Evolutionary conservation across 306 rosid species (phyloP).

Genomic region (Fragaria nilgerrensis): DNA sequence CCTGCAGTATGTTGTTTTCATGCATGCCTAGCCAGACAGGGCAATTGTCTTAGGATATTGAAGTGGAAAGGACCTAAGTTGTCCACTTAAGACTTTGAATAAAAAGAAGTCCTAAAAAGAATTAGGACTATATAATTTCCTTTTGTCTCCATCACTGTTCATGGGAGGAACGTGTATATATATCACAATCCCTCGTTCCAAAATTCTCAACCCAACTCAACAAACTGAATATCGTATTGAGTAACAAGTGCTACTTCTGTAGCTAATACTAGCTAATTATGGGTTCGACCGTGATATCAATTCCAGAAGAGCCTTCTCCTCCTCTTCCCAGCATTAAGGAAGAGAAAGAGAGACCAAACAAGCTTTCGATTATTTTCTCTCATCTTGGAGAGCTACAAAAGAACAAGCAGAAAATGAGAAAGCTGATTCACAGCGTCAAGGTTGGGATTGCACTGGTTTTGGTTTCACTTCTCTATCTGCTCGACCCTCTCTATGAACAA

Average conservation of each 20-base stretch:
- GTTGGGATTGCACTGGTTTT: constrained; percentile 71
- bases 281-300: constrained; percentile 52
- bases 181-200: constrained; percentile 19
- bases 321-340: neutral
- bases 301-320: constrained; percentile 26
- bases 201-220: constrained; percentile 13
- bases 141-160: constrained; percentile 10
- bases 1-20: neutral
- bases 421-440: constrained; percentile 63
- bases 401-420: constrained; percentile 34
- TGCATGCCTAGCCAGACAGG: neutral
- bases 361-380: constrained; percentile 14
- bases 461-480: constrained; percentile 72
- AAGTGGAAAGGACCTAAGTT: neutral
- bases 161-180: constrained; percentile 22
- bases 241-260: neutral
- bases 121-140: neutral
- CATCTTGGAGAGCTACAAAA: constrained; percentile 22
- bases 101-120: neutral
- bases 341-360: constrained; percentile 30
- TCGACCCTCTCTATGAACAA: constrained; percentile 64
- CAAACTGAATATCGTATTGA: constrained; percentile 10
- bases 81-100: neutral
- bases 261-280: neutral
- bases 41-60: neutral